phyloP scores from a whole-genome alignment of 2,329 filamentous ascomycete genomes.

The Ophiostoma triangulosporum region DNA sequence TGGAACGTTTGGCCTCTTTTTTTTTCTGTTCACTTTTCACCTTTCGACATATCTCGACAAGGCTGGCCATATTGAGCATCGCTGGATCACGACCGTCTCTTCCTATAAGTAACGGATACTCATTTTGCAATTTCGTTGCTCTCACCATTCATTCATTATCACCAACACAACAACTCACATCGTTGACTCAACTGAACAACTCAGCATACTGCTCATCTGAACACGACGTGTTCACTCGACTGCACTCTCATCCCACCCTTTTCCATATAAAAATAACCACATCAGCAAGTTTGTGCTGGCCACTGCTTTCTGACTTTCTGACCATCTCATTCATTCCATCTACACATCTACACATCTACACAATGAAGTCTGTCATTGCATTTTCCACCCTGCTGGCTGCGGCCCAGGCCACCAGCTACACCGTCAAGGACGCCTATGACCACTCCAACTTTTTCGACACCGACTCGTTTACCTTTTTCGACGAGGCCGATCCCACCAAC shows the following conservation, averaged over 20 bases:
- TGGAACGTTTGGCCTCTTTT: slow-evolving; percentile 10
- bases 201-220: neutral
- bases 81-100: neutral
- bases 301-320: neutral
- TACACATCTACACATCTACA: neutral
- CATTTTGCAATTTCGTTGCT: neutral
- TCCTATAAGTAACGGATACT: neutral
- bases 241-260: neutral
- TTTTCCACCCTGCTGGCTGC: slow-evolving; percentile 6
- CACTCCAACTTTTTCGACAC: slow-evolving; percentile 40
- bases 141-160: neutral
- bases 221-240: neutral
- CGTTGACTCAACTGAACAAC: neutral
- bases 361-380: slow-evolving; percentile 6
- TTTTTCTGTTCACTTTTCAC: slow-evolving; percentile 6
- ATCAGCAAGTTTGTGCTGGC: neutral
- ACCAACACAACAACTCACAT: neutral
- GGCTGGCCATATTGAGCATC: neutral
- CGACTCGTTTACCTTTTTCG: slow-evolving; percentile 41
- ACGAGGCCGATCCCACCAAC: slow-evolving; percentile 51
- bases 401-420: slow-evolving; percentile 27
- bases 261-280: neutral
- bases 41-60: neutral
- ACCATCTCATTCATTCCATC: neutral
- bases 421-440: slow-evolving; percentile 35